Percentiles rank a stretch among this genome's conserved stretches.
Evolutionary conservation across 768 basidiomycete species (phyloP).

Genomic region (Mycena floridula): DNA sequence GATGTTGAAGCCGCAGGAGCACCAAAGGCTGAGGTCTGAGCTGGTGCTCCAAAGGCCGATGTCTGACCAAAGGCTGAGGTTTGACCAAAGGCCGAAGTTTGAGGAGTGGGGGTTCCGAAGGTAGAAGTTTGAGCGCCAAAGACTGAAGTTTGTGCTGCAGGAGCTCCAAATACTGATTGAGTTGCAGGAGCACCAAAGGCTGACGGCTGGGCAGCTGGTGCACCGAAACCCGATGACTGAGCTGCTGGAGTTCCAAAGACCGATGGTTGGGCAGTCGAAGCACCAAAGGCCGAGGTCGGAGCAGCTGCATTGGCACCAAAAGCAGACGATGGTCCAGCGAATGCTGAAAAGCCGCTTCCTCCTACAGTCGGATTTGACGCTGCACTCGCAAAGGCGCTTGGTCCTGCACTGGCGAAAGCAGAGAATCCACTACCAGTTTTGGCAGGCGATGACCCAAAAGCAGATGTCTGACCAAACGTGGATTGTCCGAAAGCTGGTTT

Average conservation of each 20-base stretch:
- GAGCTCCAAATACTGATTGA: conserved; percentile 15
- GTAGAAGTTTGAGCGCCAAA: background rate
- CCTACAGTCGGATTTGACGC: conserved; percentile 12
- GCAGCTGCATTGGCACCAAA: conserved; percentile 31
- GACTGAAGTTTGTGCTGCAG: conserved; percentile 2
- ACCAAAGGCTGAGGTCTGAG: conserved; percentile 22
- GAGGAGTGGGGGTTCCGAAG: background rate
- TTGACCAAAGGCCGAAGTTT: background rate
- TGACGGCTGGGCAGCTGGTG: conserved; percentile 6
- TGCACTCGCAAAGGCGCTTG: conserved; percentile 23
- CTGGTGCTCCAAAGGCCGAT: background rate
- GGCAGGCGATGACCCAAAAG: conserved; percentile 29
- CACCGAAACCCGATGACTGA: conserved; percentile 7
- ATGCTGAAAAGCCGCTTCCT: conserved; percentile 45
- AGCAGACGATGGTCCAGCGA: conserved; percentile 39
- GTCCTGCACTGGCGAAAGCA: conserved; percentile 27
- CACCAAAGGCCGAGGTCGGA: conserved; percentile 7
- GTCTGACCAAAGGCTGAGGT: background rate
- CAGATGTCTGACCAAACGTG: conserved; percentile 29
- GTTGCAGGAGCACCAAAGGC: conserved; percentile 26
- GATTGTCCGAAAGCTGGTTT: conserved; percentile 27
- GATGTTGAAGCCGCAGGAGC: conserved; percentile 12
- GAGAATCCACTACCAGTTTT: conserved; percentile 48
- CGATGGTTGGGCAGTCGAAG: conserved; percentile 7
- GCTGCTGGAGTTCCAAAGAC: conserved; percentile 20